Evolutionary conservation across 2,329 filamentous ascomycete species (phyloP).

Genomic region (Microsporum canis): DNA sequence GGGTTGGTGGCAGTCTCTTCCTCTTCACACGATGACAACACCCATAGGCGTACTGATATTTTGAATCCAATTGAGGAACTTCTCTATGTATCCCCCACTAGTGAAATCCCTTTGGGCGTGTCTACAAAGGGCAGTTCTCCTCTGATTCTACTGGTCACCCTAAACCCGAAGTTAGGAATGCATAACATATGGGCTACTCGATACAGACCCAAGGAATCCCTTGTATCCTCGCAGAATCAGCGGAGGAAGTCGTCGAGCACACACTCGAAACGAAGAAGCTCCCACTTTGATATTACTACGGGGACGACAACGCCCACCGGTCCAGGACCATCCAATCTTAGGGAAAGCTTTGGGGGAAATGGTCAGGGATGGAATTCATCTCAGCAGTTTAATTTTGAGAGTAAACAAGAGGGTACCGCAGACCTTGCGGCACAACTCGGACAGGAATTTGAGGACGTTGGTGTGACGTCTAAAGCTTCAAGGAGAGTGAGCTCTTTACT

Average conservation of each 20-base stretch:
- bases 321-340: conserved; percentile 49
- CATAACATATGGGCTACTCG: conserved; percentile 78
- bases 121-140: conserved; percentile 34
- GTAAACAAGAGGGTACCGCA: conserved; percentile 44
- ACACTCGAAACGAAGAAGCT: conserved; percentile 57
- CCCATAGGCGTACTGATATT: conserved; percentile 39
- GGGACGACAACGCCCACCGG: conserved; percentile 63
- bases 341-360: conserved; percentile 62
- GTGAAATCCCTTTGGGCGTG: conserved; percentile 28
- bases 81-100: conserved; percentile 63
- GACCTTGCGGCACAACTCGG: conserved; percentile 59
- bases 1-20: conserved; percentile 61
- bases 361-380: conserved; percentile 35
- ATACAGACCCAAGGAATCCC: conserved; percentile 58
- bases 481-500: conserved; percentile 85
- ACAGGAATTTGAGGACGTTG: conserved; percentile 48
- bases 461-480: conserved; percentile 48
- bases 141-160: conserved; percentile 66
- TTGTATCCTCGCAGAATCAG: conserved; percentile 21
- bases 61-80: conserved; percentile 72
- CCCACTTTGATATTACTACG: conserved; percentile 52
- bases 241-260: conserved; percentile 40
- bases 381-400: conserved; percentile 36
- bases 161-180: conserved; percentile 62
- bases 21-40: conserved; percentile 20